Conservation (phyloP, 345 rosid species). For the rapeseed (Brassica napus) region DNA sequence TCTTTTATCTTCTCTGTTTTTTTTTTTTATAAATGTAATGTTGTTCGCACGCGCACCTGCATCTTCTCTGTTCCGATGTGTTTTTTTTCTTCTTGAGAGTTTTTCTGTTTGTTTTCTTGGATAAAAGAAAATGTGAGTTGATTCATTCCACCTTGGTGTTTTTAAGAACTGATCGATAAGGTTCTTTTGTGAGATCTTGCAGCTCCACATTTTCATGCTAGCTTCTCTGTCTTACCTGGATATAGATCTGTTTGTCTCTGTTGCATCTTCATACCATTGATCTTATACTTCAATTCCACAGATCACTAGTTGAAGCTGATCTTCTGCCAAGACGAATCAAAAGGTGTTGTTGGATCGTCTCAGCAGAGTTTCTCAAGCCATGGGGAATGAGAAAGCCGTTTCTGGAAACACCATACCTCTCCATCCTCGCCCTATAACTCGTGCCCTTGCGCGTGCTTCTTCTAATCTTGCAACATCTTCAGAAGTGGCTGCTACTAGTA, state of each 20-base stretch:
- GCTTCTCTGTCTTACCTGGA: background rate
- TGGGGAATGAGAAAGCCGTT: conserved; percentile 56
- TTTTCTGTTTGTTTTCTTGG: conserved; percentile 3
- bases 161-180: background rate
- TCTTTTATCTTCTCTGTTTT: conserved; percentile 12
- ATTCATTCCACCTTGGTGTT: background rate
- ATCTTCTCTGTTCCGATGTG: background rate
- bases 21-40: background rate
- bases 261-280: background rate
- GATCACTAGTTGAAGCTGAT: conserved; percentile 6
- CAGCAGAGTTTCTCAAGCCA: conserved; percentile 40
- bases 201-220: conserved; percentile 6
- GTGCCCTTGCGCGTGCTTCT: conserved; percentile 59
- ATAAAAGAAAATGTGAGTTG: background rate
- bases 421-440: conserved; percentile 65
- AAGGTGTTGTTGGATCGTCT: conserved; percentile 33
- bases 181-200: conserved; percentile 8
- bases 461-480: conserved; percentile 40
- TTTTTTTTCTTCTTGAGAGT: background rate
- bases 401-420: conserved; percentile 39
- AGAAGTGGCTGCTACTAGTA: conserved; percentile 33
- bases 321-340: conserved; percentile 16
- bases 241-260: conserved; percentile 6
- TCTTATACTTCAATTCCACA: conserved; percentile 11
- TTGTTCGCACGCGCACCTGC: background rate